These are phyloP conservation scores for Globisporangium recalcitrans DNA, from an alignment of 352 stramenopile genomes.

Conservation along the genomic window DNA sequence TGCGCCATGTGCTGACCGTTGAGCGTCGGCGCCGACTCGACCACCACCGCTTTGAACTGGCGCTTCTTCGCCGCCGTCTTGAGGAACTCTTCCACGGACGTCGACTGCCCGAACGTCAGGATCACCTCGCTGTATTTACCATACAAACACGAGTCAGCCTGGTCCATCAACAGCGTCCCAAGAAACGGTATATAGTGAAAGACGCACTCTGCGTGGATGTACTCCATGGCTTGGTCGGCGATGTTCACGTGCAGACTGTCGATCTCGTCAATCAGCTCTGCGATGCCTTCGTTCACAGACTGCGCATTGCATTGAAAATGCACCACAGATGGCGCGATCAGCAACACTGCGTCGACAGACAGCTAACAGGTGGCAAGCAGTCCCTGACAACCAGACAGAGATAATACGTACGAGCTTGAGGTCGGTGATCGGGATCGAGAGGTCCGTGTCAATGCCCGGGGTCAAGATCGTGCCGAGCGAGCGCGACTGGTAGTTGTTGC, in stretches of 20 bases:
- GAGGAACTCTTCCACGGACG: conserved; percentile 89
- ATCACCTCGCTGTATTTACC: conserved; percentile 86
- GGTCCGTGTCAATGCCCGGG: conserved; percentile 72
- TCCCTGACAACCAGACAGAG: neutral
- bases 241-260: conserved; percentile 96
- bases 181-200: neutral
- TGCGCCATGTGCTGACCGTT: conserved; percentile 90
- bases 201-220: conserved; percentile 93
- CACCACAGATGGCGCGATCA: too few relatives aligned
- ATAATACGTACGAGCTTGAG: conserved; percentile 55
- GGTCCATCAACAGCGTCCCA: neutral
- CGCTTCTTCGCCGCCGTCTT: conserved; percentile 88
- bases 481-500: conserved; percentile 57
- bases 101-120: conserved; percentile 91
- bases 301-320: conserved; percentile 16
- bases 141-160: neutral
- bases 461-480: conserved; percentile 81
- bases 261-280: conserved; percentile 93
- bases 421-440: conserved; percentile 78
- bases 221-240: conserved; percentile 93
- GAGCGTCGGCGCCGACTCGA: conserved; percentile 90
- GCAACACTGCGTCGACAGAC: neutral
- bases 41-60: conserved; percentile 95
- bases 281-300: conserved; percentile 93
- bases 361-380: neutral